Base-by-base conservation (phyloP, 768 basidiomycete species). In the Coprinellus aureogranulatus region DNA sequence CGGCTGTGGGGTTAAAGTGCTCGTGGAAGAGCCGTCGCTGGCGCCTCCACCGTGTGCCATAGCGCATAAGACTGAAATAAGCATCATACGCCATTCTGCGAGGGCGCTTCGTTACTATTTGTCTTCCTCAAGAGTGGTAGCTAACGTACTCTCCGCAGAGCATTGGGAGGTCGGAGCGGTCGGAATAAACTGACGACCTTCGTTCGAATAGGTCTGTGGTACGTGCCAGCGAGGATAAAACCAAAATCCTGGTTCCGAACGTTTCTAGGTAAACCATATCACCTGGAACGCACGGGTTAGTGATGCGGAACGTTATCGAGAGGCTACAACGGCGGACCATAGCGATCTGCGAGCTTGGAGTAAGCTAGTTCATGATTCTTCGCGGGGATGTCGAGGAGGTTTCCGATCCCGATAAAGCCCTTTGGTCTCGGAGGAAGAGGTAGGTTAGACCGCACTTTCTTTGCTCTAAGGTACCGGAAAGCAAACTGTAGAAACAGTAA, bases 11-110 rank as follows among this genome's bases (percentile, higher is more conserved):
- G 37, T 63, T 68, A 18, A 72, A 62, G 54, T 66, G 55, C 8
- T 68, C 54, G 11, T 71, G 68, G 18, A 69, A 60, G 51, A 62
- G 53, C 25, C 62, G 62, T 3, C 69, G 64, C 23, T 69, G 64
- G 28, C 54, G 59, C 4, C 58, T 60, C 47, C 67, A 71, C 22
- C 23, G 2, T 18, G 63, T 53, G 0, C 69, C 70, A 44, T 73
- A 73, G n/a, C 22, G 53, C 28, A 51, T 54, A 10, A 51, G n/a
- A 12, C 30, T 27, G 10, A 62, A n/a, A 14, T 55, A 45, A 2
- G 55, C 54, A 1, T 37, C 53, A 56, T 59, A 64, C 1, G 61
- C 64, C 54, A 68, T 60, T 18, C 65, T 68, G 44, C 2, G n/a
- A 10, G 22, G 27, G 12, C 4, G n/a, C 40, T 10, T 46, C 5